A percentile compares a stretch with the other conserved stretches of the same genome.
Conservation (phyloP, 2,329 filamentous ascomycete species). For the Neopestalotiopsis clavispora region DNA sequence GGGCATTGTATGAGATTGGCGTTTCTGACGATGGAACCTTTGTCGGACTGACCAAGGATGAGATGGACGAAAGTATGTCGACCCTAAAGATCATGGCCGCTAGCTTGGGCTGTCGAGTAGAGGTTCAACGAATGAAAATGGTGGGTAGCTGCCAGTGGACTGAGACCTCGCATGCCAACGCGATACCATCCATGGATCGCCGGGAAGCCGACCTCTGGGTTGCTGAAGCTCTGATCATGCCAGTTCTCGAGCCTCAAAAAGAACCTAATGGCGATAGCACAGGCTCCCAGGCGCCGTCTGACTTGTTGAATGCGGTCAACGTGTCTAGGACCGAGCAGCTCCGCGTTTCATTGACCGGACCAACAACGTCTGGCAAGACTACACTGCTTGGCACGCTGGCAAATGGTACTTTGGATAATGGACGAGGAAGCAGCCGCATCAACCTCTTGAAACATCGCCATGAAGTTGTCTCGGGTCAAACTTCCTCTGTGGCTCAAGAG, state of each 20-base stretch:
- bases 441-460: constrained; percentile 91
- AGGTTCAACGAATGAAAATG: constrained; percentile 79
- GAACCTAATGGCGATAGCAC: constrained; percentile 27
- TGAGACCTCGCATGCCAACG: constrained; percentile 45
- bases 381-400: constrained; percentile 87
- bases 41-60: constrained; percentile 85
- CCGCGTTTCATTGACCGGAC: constrained; percentile 84
- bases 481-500: constrained; percentile 93
- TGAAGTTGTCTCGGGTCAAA: constrained; percentile 89
- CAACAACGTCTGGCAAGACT: constrained; percentile 91
- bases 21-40: constrained; percentile 94
- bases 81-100: constrained; percentile 91
- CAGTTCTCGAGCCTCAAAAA: constrained; percentile 58
- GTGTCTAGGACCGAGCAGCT: constrained; percentile 73
- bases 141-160: constrained; percentile 86
- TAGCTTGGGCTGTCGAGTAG: constrained; percentile 84
- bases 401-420: constrained; percentile 88
- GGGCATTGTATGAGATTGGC: constrained; percentile 94
- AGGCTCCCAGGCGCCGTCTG: background rate
- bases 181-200: constrained; percentile 30
- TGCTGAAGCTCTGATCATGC: constrained; percentile 86
- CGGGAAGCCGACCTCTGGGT: constrained; percentile 74
- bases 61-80: constrained; percentile 87
- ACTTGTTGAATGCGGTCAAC: background rate
- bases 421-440: constrained; percentile 85